These are phyloP conservation scores for Parascedosporium putredinis DNA, from an alignment of 2,329 filamentous ascomycete genomes.

Conservation along the genomic window DNA sequence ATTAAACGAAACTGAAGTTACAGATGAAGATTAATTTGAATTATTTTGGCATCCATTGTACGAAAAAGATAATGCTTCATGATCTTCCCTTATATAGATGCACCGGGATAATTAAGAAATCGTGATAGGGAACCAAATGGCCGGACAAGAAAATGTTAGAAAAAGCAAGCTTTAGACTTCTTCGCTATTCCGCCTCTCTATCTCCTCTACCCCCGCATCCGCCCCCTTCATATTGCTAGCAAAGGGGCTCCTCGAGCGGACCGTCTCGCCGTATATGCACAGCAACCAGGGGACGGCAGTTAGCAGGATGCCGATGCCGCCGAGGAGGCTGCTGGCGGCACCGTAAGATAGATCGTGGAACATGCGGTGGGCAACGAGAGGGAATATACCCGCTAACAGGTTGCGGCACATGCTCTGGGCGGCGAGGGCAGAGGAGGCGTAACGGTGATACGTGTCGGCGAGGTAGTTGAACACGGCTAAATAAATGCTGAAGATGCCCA, in stretches of 20 bases:
- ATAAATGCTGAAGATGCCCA: slow-evolving; percentile 60
- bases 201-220: slow-evolving; percentile 1
- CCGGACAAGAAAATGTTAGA: too few species aligned
- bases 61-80: too few species aligned
- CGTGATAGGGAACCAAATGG: too few species aligned
- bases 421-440: slow-evolving; percentile 55
- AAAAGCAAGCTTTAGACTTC: not conserved
- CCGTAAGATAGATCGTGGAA: slow-evolving; percentile 47
- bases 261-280: slow-evolving; percentile 51
- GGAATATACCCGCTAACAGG: slow-evolving; percentile 52
- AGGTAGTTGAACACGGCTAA: slow-evolving; percentile 61
- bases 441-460: slow-evolving; percentile 56
- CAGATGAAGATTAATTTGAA: too few species aligned
- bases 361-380: slow-evolving; percentile 51
- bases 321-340: slow-evolving; percentile 52
- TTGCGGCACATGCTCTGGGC: slow-evolving; percentile 59
- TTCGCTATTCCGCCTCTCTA: slow-evolving; percentile 3
- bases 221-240: slow-evolving; percentile 23
- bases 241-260: slow-evolving; percentile 52
- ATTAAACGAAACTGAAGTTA: too few species aligned
- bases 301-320: slow-evolving; percentile 47
- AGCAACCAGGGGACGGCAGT: slow-evolving; percentile 59
- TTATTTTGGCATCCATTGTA: too few species aligned
- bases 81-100: too few species aligned
- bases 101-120: too few species aligned